Evolutionary conservation across 768 basidiomycete genomes (phyloP).

Genomic region (Suillus alpinus): DNA sequence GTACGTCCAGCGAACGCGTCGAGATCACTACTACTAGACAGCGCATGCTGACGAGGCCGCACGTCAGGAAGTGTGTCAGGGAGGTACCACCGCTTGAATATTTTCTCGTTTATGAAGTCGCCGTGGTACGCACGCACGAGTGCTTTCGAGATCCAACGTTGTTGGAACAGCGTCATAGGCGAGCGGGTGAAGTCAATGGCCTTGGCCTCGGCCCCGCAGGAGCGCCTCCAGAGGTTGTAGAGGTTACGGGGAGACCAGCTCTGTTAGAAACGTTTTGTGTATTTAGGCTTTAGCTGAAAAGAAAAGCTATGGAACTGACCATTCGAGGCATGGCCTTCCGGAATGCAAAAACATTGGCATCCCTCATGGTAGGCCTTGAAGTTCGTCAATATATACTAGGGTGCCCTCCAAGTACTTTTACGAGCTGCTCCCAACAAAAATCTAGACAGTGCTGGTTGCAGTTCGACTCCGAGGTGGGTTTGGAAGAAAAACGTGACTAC

Average conservation of each 20-base stretch:
- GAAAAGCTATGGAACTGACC: conserved; percentile 40
- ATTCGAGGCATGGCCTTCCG: conserved; percentile 73
- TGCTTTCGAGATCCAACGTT: conserved; percentile 86
- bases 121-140: conserved; percentile 93
- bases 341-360: conserved; percentile 43
- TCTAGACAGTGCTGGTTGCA: neutral
- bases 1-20: conserved; percentile 60
- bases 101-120: conserved; percentile 87
- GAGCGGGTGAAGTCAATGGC: conserved; percentile 57
- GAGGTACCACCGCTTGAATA: conserved; percentile 94
- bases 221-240: conserved; percentile 85
- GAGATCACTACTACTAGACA: conserved; percentile 36
- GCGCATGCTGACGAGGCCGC: conserved; percentile 50
- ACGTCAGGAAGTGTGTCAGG: conserved; percentile 85
- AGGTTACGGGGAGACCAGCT: conserved; percentile 89
- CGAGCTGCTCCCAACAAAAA: neutral
- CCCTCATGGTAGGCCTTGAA: conserved; percentile 39
- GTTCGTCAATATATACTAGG: neutral
- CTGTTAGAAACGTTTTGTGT: conserved; percentile 42
- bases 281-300: neutral
- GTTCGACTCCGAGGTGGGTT: neutral
- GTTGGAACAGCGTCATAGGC: conserved; percentile 54
- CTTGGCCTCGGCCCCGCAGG: conserved; percentile 43
- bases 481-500: neutral
- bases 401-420: neutral